Base-by-base conservation (phyloP, 192 early-diverging fungal species). In the Jimgerdemannia lactiflua region DNA sequence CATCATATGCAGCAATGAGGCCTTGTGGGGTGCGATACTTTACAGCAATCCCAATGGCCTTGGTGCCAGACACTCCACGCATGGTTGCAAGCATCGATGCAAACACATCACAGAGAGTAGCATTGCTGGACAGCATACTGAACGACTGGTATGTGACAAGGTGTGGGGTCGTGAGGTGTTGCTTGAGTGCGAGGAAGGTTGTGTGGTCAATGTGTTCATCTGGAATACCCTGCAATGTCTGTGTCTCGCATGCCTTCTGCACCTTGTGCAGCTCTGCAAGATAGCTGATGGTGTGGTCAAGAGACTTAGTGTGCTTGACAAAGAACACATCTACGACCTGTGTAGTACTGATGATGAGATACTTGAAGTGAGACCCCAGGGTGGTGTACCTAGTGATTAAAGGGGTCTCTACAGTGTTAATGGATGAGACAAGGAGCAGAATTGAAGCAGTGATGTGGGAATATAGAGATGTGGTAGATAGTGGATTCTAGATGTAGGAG, bases 321-420 rank as follows among this genome's bases (percentile, higher is more conserved):
- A 93, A 96, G 69, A 97, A 95, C 0, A 92, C 92, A 69, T 97
- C 85, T 29, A 88, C 74, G 3, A 96, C 77, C 79, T 97, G 96
- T 17, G 87, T 88, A 40, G 89, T 82, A n/a, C n/a, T n/a, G n/a
- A n/a, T n/a, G n/a, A n/a, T n/a, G n/a, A n/a, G n/a, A n/a, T n/a
- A n/a, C n/a, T n/a, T n/a, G n/a, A n/a, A n/a, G n/a, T n/a, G n/a
- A n/a, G n/a, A n/a, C n/a, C n/a, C n/a, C n/a, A n/a, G n/a, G n/a
- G n/a, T n/a, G n/a, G n/a, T n/a, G n/a, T n/a, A n/a, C n/a, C n/a
- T n/a, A n/a, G n/a, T n/a, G n/a, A n/a, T n/a, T n/a, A n/a, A n/a
- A n/a, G n/a, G n/a, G n/a, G n/a, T n/a, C n/a, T n/a, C n/a, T n/a
- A n/a, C n/a, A n/a, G n/a, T n/a, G n/a, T n/a, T n/a, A n/a, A n/a